These are phyloP conservation scores for Citrullus mucosospermus DNA, from an alignment of 306 rosid species.

Conservation along the genomic window DNA sequence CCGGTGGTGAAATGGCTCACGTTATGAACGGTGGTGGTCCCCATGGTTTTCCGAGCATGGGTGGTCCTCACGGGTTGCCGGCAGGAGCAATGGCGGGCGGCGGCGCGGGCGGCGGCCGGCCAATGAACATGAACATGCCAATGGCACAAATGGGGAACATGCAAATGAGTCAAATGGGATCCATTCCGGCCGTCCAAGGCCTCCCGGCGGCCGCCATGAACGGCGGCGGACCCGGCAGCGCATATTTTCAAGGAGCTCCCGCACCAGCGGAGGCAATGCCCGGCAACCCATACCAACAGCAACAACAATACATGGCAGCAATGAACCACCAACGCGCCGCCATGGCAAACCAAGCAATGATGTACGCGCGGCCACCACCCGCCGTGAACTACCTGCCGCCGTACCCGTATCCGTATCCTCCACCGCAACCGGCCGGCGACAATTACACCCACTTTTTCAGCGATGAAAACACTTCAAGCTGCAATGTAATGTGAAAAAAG, in stretches of 20 bases:
- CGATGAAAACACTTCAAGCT: slow-evolving; percentile 70
- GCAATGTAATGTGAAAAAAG: slow-evolving; percentile 53
- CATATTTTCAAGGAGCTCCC: slow-evolving; percentile 34
- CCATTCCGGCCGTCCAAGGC: slow-evolving; percentile 55
- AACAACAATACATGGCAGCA: slow-evolving; percentile 48
- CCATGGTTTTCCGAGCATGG: slow-evolving; percentile 22
- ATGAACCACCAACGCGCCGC: slow-evolving; percentile 58
- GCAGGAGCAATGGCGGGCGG: neutral
- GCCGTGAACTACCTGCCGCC: slow-evolving; percentile 34
- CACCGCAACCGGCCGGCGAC: slow-evolving; percentile 17
- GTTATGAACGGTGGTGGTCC: slow-evolving; percentile 14
- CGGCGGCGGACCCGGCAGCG: slow-evolving; percentile 12
- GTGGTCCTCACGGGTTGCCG: slow-evolving; percentile 35
- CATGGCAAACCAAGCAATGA: slow-evolving; percentile 67
- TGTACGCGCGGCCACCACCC: slow-evolving; percentile 41
- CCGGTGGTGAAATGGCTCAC: slow-evolving; percentile 25
- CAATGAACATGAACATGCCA: slow-evolving; percentile 25
- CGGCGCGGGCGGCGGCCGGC: neutral
- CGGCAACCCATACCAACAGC: slow-evolving; percentile 48
- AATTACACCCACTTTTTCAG: slow-evolving; percentile 42
- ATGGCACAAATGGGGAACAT: slow-evolving; percentile 33
- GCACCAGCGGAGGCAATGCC: slow-evolving; percentile 40
- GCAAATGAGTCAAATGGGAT: slow-evolving; percentile 42
- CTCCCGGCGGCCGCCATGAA: slow-evolving; percentile 40
- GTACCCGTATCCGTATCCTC: slow-evolving; percentile 1